Evolutionary conservation across 2,329 filamentous ascomycete species (phyloP).

Genomic region (Beauveria scarabaeidicola): DNA sequence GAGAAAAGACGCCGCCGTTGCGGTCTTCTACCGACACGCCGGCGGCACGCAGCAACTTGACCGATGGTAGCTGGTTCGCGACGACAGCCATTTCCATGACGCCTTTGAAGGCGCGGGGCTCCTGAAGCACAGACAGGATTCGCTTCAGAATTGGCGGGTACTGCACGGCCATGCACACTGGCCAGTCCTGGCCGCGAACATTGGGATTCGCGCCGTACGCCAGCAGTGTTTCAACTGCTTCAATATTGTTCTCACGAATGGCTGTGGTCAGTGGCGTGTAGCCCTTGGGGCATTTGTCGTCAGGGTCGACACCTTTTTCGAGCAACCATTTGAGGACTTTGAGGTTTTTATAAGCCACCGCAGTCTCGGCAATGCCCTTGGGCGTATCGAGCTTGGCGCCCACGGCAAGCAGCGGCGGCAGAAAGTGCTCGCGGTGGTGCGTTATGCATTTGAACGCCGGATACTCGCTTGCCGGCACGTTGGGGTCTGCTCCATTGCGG

Average conservation of each 20-base stretch:
- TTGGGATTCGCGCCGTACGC: conserved; percentile 52
- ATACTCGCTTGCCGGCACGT: conserved; percentile 54
- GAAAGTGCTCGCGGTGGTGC: conserved; percentile 52
- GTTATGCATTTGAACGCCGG: conserved; percentile 62
- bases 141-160: conserved; percentile 51
- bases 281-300: conserved; percentile 49
- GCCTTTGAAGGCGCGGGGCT: conserved; percentile 55
- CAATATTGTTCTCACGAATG: conserved; percentile 49
- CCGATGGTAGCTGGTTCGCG: conserved; percentile 56
- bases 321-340: conserved; percentile 54
- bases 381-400: conserved; percentile 51
- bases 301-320: conserved; percentile 50
- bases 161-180: conserved; percentile 58
- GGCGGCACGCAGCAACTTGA: conserved; percentile 55
- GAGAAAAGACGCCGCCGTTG: conserved; percentile 64
- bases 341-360: conserved; percentile 52
- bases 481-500: conserved; percentile 50
- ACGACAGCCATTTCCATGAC: conserved; percentile 60
- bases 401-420: conserved; percentile 50
- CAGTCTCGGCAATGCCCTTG: conserved; percentile 58
- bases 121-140: conserved; percentile 47
- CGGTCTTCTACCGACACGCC: conserved; percentile 63
- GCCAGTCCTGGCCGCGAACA: conserved; percentile 60
- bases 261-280: conserved; percentile 58
- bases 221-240: conserved; percentile 52